phyloP scores from a whole-genome alignment of 805 yeast genomes.

The Wickerhamomyces chaumierensis region DNA sequence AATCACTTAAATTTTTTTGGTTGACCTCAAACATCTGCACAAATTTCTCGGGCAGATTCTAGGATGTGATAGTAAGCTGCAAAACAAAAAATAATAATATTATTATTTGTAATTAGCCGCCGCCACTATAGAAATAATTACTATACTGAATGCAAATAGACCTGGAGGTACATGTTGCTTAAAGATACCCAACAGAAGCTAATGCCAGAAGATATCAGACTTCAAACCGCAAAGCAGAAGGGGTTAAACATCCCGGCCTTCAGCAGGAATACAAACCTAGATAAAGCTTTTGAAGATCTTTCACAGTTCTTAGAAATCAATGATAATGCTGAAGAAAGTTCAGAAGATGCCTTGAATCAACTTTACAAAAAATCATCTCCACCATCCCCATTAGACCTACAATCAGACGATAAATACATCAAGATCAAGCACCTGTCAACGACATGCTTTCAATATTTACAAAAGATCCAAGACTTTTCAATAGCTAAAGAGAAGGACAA shows the following conservation, averaged over 20 bases:
- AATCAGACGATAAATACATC: not conserved
- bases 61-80: no score
- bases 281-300: conserved; percentile 19
- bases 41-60: no score
- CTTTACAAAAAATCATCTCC: not conserved
- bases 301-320: conserved; percentile 11
- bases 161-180: no score
- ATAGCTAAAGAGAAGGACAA: not conserved
- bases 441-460: conserved; percentile 4
- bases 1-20: no score
- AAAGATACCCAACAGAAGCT: no score
- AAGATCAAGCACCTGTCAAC: conserved; percentile 2
- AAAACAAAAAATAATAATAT: no score
- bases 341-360: conserved; percentile 9
- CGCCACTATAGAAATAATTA: no score
- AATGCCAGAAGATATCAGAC: no score
- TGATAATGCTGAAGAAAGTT: conserved; percentile 1
- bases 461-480: conserved; percentile 11
- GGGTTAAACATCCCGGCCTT: conserved; percentile 22
- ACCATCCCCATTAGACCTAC: no score
- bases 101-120: no score
- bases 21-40: no score
- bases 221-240: conserved; percentile 4
- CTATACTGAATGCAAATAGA: no score
- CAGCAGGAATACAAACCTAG: conserved; percentile 21